phyloP scores from a whole-genome alignment of 306 rosid species.

The Sesbania bispinosa region DNA sequence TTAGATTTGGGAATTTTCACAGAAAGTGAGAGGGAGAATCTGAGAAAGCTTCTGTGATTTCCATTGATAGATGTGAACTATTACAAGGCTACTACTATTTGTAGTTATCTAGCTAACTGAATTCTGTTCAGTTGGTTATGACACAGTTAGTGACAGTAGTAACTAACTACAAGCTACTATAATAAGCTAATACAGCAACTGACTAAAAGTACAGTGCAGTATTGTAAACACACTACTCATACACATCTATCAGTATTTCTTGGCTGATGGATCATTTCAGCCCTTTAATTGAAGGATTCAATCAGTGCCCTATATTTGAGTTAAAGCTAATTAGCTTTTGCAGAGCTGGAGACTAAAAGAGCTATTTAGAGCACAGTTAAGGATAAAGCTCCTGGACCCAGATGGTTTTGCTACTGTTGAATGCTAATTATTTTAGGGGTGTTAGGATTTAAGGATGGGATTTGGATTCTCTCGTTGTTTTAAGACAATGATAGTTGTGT shows the following conservation, averaged over 20 bases:
- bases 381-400: neutral
- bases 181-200: too few species aligned
- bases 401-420: neutral
- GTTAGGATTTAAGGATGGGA: neutral
- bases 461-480: neutral
- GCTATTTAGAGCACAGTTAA: neutral
- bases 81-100: too few species aligned
- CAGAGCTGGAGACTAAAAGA: neutral
- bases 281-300: slow-evolving; percentile 7
- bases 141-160: too few species aligned
- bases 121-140: too few species aligned
- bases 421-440: slow-evolving; percentile 10
- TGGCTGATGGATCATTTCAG: neutral
- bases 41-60: too few species aligned
- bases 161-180: too few species aligned
- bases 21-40: too few species aligned
- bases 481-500: neutral
- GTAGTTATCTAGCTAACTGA: too few species aligned
- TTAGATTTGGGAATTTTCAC: too few species aligned
- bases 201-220: too few species aligned
- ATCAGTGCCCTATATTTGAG: neutral
- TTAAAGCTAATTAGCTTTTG: slow-evolving; percentile 2
- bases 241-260: neutral
- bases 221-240: too few species aligned
- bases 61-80: too few species aligned